These are phyloP conservation scores for Glycine soja DNA, from an alignment of 306 rosid genomes.

Conservation along the genomic window DNA sequence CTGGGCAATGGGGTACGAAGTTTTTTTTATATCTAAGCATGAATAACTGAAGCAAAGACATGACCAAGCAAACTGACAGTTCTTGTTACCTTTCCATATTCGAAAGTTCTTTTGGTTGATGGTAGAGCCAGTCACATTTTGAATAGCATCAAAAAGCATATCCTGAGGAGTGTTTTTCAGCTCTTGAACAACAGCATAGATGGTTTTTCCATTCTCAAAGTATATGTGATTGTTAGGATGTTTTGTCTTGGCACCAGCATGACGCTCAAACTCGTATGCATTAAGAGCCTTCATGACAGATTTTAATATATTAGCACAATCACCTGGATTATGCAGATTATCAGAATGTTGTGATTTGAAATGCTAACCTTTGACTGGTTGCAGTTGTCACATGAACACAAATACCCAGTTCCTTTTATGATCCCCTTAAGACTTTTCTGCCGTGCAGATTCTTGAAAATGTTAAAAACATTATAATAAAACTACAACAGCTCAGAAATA, in stretches of 20 bases:
- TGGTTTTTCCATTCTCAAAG: slow-evolving; percentile 93
- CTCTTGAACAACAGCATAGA: slow-evolving; percentile 94
- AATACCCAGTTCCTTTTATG: slow-evolving; percentile 91
- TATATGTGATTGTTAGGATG: slow-evolving; percentile 96
- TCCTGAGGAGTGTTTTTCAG: slow-evolving; percentile 91
- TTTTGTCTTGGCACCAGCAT: slow-evolving; percentile 95
- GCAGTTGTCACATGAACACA: slow-evolving; percentile 89
- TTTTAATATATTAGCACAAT: slow-evolving; percentile 47
- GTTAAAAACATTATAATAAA: slow-evolving; percentile 14
- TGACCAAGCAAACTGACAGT: slow-evolving; percentile 38
- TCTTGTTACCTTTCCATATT: slow-evolving; percentile 75
- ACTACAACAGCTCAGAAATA: slow-evolving; percentile 38
- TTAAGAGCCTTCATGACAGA: slow-evolving; percentile 76
- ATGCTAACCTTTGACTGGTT: slow-evolving; percentile 72
- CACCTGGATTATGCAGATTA: slow-evolving; percentile 36
- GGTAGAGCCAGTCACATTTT: slow-evolving; percentile 80
- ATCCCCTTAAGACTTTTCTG: slow-evolving; percentile 79
- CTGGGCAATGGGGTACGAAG: too few species aligned
- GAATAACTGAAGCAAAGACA: slow-evolving; percentile 24
- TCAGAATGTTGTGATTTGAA: slow-evolving; percentile 38
- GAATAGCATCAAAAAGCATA: slow-evolving; percentile 82
- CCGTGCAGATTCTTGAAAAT: slow-evolving; percentile 44
- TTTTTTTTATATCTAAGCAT: not conserved
- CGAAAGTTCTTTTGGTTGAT: slow-evolving; percentile 88
- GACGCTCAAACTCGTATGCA: slow-evolving; percentile 97